Evolutionary conservation across 345 rosid genomes (phyloP).

Genomic region (Nephelium lappaceum): DNA sequence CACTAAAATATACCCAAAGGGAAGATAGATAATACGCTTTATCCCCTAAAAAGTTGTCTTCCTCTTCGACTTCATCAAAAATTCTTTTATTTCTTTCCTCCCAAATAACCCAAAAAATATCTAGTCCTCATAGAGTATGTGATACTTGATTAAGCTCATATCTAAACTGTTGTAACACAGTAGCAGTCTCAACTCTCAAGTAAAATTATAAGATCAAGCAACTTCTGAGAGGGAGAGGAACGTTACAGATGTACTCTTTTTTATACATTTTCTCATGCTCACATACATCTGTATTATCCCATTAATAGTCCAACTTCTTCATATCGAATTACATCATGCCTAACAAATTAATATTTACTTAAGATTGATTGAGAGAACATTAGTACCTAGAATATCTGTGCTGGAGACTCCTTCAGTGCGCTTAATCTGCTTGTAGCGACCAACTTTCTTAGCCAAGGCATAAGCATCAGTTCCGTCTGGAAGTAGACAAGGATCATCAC

Average conservation of each 20-base stretch:
- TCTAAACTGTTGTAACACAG: neutral
- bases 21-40: no score
- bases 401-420: constrained; percentile 99
- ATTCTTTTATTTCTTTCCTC: no score
- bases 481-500: constrained; percentile 95
- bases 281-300: neutral
- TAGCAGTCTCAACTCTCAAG: constrained; percentile 3
- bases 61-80: no score
- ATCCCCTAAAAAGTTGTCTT: no score
- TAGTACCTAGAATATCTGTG: constrained; percentile 96
- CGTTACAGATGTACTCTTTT: neutral
- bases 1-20: no score
- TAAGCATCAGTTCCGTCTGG: constrained; percentile 98
- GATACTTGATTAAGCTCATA: neutral
- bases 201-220: constrained; percentile 3
- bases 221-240: neutral
- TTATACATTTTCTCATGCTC: neutral
- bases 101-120: no score
- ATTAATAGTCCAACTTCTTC: neutral
- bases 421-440: constrained; percentile 95
- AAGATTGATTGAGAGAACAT: constrained; percentile 16
- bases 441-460: constrained; percentile 82
- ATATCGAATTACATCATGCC: neutral
- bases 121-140: neutral
- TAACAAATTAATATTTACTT: neutral